phyloP scores from a whole-genome alignment of 148 eudicot species.

The Arbutus unedo region DNA sequence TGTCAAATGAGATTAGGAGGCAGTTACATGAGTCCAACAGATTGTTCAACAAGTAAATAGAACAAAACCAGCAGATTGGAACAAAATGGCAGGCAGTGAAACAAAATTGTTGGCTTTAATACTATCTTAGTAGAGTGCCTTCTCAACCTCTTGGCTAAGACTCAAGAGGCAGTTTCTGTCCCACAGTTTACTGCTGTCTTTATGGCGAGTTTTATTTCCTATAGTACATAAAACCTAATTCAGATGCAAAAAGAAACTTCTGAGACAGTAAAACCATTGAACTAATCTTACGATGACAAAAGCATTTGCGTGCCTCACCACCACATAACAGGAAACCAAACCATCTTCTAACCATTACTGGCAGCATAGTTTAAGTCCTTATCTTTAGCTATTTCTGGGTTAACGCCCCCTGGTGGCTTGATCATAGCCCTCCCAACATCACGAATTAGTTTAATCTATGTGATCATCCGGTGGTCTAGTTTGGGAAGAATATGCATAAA shows the following conservation, averaged over 20 bases:
- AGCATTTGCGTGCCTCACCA: neutral
- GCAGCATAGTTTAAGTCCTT: neutral
- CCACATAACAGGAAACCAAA: neutral
- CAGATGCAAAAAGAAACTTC: neutral
- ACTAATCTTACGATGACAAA: neutral
- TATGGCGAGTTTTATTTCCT: too few species aligned
- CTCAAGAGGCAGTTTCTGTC: neutral
- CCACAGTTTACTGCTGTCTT: neutral
- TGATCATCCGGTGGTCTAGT: too few species aligned
- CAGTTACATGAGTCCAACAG: neutral
- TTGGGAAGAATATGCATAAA: too few species aligned
- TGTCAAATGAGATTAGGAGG: conserved; percentile 29
- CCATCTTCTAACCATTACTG: neutral
- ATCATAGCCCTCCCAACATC: too few species aligned
- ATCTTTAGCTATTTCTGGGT: neutral
- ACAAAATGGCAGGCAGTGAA: neutral
- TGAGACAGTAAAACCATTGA: neutral
- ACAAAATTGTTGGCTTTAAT: neutral
- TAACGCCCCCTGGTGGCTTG: neutral
- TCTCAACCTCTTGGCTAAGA: neutral
- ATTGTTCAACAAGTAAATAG: neutral
- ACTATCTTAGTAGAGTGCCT: neutral
- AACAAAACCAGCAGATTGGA: neutral
- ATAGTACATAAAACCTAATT: too few species aligned
- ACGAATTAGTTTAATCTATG: too few species aligned